Evolutionary conservation across 257 asterid genomes (phyloP).

Genomic region (Solanum gracilifrons): DNA sequence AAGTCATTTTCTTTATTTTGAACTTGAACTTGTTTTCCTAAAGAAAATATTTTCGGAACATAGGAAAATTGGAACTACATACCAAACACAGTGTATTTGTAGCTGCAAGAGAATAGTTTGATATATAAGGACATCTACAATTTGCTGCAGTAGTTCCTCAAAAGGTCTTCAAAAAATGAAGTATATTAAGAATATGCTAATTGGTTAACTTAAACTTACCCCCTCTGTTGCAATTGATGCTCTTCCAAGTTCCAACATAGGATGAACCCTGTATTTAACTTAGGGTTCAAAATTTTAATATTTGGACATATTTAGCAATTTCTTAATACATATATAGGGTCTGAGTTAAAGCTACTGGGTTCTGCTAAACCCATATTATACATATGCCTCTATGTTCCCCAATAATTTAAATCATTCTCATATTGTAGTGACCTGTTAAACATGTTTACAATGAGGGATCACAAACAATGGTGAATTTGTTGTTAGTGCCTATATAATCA

Average conservation of each 20-base stretch:
- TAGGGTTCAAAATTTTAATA: not conserved
- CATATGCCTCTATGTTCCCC: not conserved
- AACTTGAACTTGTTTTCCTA: not conserved
- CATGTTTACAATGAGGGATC: not conserved
- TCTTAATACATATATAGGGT: not conserved
- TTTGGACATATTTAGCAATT: not conserved
- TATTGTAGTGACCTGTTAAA: not conserved
- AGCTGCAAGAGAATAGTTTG: not conserved
- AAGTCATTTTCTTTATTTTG: not conserved
- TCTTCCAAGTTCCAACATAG: not conserved
- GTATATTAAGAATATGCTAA: not conserved
- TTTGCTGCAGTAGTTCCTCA: not conserved
- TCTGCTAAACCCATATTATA: not conserved
- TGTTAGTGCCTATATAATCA: not conserved
- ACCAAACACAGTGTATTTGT: not conserved
- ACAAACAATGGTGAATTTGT: not conserved
- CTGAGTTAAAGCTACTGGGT: not conserved
- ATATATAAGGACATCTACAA: not conserved
- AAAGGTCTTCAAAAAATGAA: not conserved
- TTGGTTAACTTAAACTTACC: not conserved
- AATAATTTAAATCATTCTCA: not conserved
- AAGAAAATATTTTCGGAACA: not conserved
- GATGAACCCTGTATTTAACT: not conserved
- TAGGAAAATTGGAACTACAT: not conserved
- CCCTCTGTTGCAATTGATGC: too few species aligned